Conservation (phyloP, 2,329 filamentous ascomycete genomes). For the Pseudocercospora crystallina region DNA sequence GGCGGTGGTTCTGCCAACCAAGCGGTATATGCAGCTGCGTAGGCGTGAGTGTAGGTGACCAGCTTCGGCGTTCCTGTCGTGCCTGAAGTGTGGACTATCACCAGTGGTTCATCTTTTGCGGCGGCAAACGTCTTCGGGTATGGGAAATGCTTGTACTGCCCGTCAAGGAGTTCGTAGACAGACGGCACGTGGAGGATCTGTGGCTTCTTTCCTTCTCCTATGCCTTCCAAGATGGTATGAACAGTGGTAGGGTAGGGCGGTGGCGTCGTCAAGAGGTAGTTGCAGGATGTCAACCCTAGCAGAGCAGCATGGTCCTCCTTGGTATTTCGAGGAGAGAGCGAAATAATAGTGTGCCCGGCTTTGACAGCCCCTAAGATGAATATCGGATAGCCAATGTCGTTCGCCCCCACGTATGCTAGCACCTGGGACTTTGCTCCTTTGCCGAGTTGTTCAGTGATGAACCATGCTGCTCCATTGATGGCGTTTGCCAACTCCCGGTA, state of each 20-base stretch:
- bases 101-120: constrained; percentile 9
- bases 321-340: constrained; percentile 8
- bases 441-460: neutral
- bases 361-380: constrained; percentile 9
- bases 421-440: neutral
- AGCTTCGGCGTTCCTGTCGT: constrained; percentile 18
- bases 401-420: constrained; percentile 7
- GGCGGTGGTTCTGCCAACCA: neutral
- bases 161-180: neutral
- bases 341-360: constrained; percentile 9
- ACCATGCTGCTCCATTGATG: constrained; percentile 7
- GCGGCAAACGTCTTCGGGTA: constrained; percentile 3
- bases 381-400: constrained; percentile 8
- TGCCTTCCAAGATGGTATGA: too few species aligned
- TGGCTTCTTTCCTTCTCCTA: too few species aligned
- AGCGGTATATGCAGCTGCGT: constrained; percentile 4
- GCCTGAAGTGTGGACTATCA: constrained; percentile 18
- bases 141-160: neutral
- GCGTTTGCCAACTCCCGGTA: constrained; percentile 12
- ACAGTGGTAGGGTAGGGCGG: neutral
- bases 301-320: too few species aligned
- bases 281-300: neutral
- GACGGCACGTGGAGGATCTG: neutral
- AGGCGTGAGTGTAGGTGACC: constrained; percentile 12
- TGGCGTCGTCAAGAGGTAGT: neutral